Conservation (phyloP, 805 yeast genomes). For the Candida taoyuanica region DNA sequence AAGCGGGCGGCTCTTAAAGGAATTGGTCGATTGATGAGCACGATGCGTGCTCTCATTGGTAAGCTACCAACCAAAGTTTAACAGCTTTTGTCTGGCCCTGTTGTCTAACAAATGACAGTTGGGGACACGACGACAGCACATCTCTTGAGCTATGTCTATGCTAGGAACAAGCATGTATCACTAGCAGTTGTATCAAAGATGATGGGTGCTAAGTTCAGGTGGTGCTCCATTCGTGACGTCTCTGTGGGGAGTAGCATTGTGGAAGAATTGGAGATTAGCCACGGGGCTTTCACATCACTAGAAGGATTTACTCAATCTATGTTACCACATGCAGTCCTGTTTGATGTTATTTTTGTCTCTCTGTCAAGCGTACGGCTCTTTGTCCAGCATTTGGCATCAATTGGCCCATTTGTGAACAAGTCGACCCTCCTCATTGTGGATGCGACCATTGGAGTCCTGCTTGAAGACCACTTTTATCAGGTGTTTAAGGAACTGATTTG, state of each 20-base stretch:
- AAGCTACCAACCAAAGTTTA: slow-evolving; percentile 1
- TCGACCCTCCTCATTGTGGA: slow-evolving; percentile 10
- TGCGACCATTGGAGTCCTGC: slow-evolving; percentile 12
- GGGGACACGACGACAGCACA: slow-evolving; percentile 18
- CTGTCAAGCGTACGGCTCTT: slow-evolving; percentile 11
- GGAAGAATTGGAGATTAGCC: too few species aligned
- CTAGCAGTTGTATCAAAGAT: background rate
- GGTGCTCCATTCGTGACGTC: too few species aligned
- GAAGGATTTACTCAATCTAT: too few species aligned
- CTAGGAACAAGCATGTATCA: background rate
- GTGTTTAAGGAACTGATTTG: background rate
- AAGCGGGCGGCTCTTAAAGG: too few species aligned
- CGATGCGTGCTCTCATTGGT: slow-evolving; percentile 7
- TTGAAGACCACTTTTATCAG: slow-evolving; percentile 7
- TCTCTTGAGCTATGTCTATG: slow-evolving; percentile 1
- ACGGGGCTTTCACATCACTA: too few species aligned
- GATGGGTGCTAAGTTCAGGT: too few species aligned
- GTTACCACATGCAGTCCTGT: too few species aligned
- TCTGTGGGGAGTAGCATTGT: too few species aligned
- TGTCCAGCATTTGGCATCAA: slow-evolving; percentile 1
- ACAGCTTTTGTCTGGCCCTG: background rate
- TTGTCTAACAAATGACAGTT: slow-evolving; percentile 6
- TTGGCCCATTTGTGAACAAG: background rate
- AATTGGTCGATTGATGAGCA: too few species aligned
- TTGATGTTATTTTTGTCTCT: too few species aligned